These are phyloP conservation scores for Phytophthora agathidicida DNA, from an alignment of 352 stramenopile species.

Conservation along the genomic window DNA sequence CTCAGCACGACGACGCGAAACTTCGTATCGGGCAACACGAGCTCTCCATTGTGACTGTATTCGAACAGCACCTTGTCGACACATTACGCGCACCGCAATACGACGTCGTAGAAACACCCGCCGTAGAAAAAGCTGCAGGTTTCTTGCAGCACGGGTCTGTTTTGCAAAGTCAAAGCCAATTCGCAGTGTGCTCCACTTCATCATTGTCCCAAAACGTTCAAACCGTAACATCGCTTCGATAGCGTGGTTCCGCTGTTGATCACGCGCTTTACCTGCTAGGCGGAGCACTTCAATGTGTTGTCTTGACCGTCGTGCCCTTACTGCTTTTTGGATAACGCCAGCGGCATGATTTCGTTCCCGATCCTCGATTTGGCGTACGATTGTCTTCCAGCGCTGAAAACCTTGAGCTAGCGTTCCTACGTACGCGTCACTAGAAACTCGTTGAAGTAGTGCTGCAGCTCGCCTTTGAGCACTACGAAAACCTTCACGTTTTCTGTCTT, in stretches of 20 bases:
- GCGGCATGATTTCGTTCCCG: constrained; percentile 43
- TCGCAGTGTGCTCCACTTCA: constrained; percentile 63
- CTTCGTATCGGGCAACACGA: constrained; percentile 28
- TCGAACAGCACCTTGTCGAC: constrained; percentile 27
- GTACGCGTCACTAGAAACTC: constrained; percentile 62
- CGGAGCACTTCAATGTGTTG: constrained; percentile 42
- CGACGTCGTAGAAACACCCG: constrained; percentile 39
- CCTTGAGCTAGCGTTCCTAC: constrained; percentile 48
- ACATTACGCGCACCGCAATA: constrained; percentile 23
- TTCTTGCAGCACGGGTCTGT: constrained; percentile 50
- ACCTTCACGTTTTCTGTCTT: constrained; percentile 34
- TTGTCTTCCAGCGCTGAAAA: constrained; percentile 41
- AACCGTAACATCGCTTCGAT: constrained; percentile 62
- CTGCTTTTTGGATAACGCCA: constrained; percentile 48
- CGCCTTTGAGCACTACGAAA: constrained; percentile 34
- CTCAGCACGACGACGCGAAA: constrained; percentile 10
- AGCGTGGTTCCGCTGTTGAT: constrained; percentile 44
- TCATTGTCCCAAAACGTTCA: constrained; percentile 55
- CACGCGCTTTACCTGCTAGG: constrained; percentile 43
- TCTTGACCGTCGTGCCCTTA: constrained; percentile 43
- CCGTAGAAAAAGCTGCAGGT: constrained; percentile 60
- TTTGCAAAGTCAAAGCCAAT: constrained; percentile 61
- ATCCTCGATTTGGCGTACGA: constrained; percentile 5
- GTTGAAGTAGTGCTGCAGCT: constrained; percentile 57
- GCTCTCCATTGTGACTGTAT: constrained; percentile 50